Base-by-base conservation (phyloP, 1,284 basidiomycete species). In the Marasmius oreades region DNA sequence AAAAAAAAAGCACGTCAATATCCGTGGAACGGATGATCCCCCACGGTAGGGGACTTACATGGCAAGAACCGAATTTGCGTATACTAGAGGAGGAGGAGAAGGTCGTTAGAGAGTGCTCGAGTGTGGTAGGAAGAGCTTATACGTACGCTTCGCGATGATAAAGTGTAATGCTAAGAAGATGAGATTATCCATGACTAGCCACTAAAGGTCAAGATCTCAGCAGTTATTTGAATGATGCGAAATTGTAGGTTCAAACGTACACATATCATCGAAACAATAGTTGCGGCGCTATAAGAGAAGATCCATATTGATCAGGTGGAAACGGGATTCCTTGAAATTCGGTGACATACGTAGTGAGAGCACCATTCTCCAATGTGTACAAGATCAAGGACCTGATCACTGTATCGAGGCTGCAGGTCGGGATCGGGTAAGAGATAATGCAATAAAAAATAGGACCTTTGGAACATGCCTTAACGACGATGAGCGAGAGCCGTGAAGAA, bases 361-460 rank as follows among this genome's bases (percentile, higher is more conserved):
- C 55, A 23, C 55, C 55, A 46, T 56, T 56, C 22, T 56, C 55
- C 20, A 56, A 34, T 2, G 55, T 56, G 10, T 46, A 45, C 12
- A 56, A 7, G 6, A 46, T 52, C 1, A 56, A 51, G 7, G 50
- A 46, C 14, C 45, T 22, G 7, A 56, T 52, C 20, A 56, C 55
- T 16, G 31, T 44, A 14, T 44, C 31, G 6, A 56, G 51, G 24
- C 55, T 56, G 33, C 5, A 43, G 16, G 20, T 42, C 16, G n/a
- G n/a, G n/a, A 18, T 20, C 16, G 11, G n/a, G n/a, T 31, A 31
- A 33, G n/a, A 16, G 7, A 20, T 16, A 26, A 20, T 44, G 14
- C 16, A 37, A 34, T 10, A 18, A 14, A 31, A 16, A 50, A 33
- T 28, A n/a, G 26, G 14, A 26, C 16, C n/a, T 44, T 28, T n/a